Evolutionary conservation across 768 basidiomycete genomes (phyloP), one percentile per base, ranked within the genome.

Genomic region (Trametes cingulata): DNA sequence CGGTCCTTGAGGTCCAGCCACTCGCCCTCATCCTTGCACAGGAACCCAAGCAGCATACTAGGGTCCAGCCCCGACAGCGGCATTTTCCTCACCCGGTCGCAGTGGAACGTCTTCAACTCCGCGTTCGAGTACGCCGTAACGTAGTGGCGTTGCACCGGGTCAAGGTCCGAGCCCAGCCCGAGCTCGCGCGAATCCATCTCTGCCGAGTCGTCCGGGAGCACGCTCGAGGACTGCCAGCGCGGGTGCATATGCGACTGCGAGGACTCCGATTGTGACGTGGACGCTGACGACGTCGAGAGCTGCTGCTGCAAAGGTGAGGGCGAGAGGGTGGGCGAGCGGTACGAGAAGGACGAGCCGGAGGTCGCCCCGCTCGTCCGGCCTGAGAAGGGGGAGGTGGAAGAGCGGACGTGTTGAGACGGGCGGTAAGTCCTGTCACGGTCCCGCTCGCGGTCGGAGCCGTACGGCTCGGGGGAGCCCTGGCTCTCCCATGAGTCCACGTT

Each of bases 1-100:
- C 93, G 78, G 58, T 73, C 76, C 63, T 85, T 80, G 56, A 98
- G 83, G 74, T 98, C 93, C 15, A 79, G 72, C 91, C 93, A 98
- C 54, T 98, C 96, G 17, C 70, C 77, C 74, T 93, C 89, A 68
- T 91, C 85, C 67, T 83, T 84, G 71, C 89, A 88, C 65, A 98
- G 69, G 71, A 99, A 98, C 12, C 95, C 95, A 60, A 98, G 82
- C 7, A 99, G 77, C 97, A 99, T 98, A 67, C 94, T 97, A 22
- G 96, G 97, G 72, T 98, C 97, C 55, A 99, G 76, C 27, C 89
- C 90, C 40, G 85, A 84, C 36, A 98, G 74, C 0, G 89, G 89
- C 91, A 98, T 96, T 84, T 96, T 98, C 70, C 93, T 81, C 39
- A 98, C 89, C 17, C 89, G 85, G n/a, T 99, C 97, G 71, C 94